phyloP scores from a whole-genome alignment of 2,329 filamentous ascomycete species.

The Scedosporium dehoogii region DNA sequence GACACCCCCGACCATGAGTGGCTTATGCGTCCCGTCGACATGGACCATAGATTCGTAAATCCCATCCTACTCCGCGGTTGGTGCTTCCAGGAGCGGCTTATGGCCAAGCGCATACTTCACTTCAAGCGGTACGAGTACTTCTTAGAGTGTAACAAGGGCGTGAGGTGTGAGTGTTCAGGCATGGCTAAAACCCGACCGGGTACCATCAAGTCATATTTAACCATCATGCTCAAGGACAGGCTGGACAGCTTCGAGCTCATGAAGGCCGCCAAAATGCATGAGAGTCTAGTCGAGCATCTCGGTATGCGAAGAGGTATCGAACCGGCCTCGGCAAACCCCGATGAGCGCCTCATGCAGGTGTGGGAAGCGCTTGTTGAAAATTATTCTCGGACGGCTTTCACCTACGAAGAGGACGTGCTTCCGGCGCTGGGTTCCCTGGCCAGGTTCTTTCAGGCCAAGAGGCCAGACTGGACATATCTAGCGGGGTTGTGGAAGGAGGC shows the following conservation, averaged over 20 bases:
- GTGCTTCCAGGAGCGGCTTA: slow-evolving; percentile 19
- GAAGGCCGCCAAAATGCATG: slow-evolving; percentile 13
- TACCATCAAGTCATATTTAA: slow-evolving; percentile 10
- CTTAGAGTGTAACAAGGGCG: slow-evolving; percentile 15
- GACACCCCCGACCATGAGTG: slow-evolving; percentile 5
- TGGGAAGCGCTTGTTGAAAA: background rate
- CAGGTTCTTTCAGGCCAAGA: slow-evolving; percentile 10
- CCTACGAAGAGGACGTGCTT: slow-evolving; percentile 13
- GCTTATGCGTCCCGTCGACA: background rate
- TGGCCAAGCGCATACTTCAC: slow-evolving; percentile 18
- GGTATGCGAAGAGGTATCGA: background rate
- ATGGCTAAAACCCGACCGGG: slow-evolving; percentile 2
- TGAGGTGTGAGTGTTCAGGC: slow-evolving; percentile 16
- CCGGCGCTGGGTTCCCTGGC: slow-evolving; percentile 17
- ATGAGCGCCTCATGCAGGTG: background rate
- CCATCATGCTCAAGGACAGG: slow-evolving; percentile 9
- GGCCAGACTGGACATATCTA: slow-evolving; percentile 13
- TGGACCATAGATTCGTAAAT: slow-evolving; percentile 2
- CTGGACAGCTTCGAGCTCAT: background rate
- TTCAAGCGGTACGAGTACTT: slow-evolving; percentile 17
- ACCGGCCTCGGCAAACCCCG: slow-evolving; percentile 9
- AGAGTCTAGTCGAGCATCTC: slow-evolving; percentile 15
- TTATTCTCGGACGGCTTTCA: slow-evolving; percentile 8
- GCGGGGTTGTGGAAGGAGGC: slow-evolving; percentile 17
- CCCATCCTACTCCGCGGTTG: slow-evolving; percentile 17